Conservation (phyloP, 129 eudicot genomes). For the Logfia minima region DNA sequence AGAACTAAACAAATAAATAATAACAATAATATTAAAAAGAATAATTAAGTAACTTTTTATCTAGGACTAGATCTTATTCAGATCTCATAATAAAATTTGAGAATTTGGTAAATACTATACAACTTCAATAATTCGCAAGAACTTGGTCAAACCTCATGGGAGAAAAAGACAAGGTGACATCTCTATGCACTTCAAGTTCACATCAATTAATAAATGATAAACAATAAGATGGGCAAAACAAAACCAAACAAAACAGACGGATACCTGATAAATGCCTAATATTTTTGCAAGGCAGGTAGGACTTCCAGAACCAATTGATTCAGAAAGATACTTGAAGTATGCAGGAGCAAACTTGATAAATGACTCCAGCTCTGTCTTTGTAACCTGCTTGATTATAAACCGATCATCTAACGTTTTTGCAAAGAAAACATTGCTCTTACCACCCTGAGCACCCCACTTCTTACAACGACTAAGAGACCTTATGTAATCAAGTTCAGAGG, state of each 20-base stretch:
- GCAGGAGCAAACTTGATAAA: slow-evolving; percentile 88
- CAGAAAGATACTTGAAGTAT: slow-evolving; percentile 86
- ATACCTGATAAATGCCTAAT: slow-evolving; percentile 98
- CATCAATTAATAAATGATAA: background rate
- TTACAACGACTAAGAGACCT: slow-evolving; percentile 92
- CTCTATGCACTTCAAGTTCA: background rate
- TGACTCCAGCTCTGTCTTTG: slow-evolving; percentile 97
- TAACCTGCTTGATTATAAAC: slow-evolving; percentile 95
- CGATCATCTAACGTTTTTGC: slow-evolving; percentile 95
- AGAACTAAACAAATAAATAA: too few species aligned
- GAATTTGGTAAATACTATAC: background rate
- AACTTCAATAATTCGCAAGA: background rate
- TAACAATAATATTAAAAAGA: too few species aligned
- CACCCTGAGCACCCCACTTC: slow-evolving; percentile 99
- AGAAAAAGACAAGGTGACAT: background rate
- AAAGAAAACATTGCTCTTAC: slow-evolving; percentile 94
- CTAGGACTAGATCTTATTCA: background rate
- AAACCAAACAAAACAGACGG: background rate
- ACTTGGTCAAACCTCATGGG: background rate
- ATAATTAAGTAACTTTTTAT: too few species aligned
- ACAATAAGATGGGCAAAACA: background rate
- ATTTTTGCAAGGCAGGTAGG: slow-evolving; percentile 98
- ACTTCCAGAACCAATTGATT: slow-evolving; percentile 73
- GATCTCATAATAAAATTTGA: background rate
- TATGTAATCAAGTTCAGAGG: slow-evolving; percentile 73